phyloP scores from a whole-genome alignment of 306 rosid species.

The Oemleria cerasiformis region DNA sequence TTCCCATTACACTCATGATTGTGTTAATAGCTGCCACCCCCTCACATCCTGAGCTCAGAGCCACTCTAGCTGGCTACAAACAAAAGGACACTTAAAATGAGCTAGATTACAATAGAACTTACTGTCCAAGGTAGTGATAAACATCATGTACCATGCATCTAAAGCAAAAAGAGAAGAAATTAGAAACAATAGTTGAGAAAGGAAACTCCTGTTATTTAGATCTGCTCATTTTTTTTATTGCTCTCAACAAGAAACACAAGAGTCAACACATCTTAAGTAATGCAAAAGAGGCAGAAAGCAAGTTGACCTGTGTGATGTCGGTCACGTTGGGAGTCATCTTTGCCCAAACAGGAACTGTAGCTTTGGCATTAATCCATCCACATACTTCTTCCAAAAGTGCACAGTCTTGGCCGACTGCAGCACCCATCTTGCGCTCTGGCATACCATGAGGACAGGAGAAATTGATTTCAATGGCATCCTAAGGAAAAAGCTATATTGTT shows the following conservation, averaged over 20 bases:
- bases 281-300: conserved; percentile 8
- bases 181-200: neutral
- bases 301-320: conserved; percentile 77
- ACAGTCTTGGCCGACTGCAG: conserved; percentile 96
- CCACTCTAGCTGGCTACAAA: conserved; percentile 79
- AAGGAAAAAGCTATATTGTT: conserved; percentile 15
- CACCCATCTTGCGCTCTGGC: conserved; percentile 98
- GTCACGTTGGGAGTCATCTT: conserved; percentile 99
- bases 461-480: conserved; percentile 93
- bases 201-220: neutral
- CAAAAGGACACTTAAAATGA: conserved; percentile 15
- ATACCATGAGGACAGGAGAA: conserved; percentile 97
- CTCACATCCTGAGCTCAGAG: conserved; percentile 79
- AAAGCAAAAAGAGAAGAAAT: neutral
- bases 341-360: conserved; percentile 96
- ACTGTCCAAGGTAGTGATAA: neutral
- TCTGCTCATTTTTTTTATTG: neutral
- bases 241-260: neutral
- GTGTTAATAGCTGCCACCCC: conserved; percentile 93
- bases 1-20: conserved; percentile 99
- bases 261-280: conserved; percentile 2
- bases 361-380: conserved; percentile 95
- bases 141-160: neutral
- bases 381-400: conserved; percentile 87
- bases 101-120: neutral